Conservation (phyloP, 108 stramenopile genomes). For the Nitzschia sp. region DNA sequence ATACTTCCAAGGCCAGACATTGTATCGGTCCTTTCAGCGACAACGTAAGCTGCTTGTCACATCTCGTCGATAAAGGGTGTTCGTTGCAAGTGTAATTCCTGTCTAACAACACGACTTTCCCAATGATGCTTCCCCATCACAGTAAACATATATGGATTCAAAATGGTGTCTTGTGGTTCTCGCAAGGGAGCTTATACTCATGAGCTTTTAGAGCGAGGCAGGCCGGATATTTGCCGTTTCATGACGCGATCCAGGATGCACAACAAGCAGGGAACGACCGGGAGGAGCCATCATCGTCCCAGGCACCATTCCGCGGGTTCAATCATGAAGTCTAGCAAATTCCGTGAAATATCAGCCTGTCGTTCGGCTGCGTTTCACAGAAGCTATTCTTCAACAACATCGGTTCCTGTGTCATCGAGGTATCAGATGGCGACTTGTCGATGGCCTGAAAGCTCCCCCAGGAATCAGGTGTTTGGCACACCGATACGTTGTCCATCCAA, state of each 20-base stretch:
- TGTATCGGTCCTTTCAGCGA: slow-evolving; percentile 79
- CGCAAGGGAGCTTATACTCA: slow-evolving; percentile 15
- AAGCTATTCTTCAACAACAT: no score
- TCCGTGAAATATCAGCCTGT: no score
- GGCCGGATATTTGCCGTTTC: slow-evolving; percentile 18
- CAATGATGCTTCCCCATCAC: not conserved
- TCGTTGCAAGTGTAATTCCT: not conserved
- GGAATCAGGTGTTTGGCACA: no score
- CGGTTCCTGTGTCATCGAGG: not conserved
- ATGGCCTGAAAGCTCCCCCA: not conserved
- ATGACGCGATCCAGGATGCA: slow-evolving; percentile 15
- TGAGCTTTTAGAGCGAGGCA: slow-evolving; percentile 12
- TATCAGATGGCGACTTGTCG: not conserved
- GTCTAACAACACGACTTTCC: not conserved
- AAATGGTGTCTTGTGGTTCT: not conserved
- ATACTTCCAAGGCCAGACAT: slow-evolving; percentile 79
- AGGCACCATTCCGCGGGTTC: not conserved
- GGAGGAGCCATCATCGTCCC: not conserved
- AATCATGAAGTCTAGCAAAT: not conserved
- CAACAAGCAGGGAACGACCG: not conserved
- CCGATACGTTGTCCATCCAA: no score
- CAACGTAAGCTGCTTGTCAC: slow-evolving; percentile 40
- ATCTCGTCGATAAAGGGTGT: not conserved
- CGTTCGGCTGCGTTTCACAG: no score
- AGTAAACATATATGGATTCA: slow-evolving; percentile 17